A percentile compares a stretch with the other conserved stretches of the same genome.
These are phyloP conservation scores for Cyberlindnera maritima DNA, from an alignment of 805 yeast species.

Conservation along the genomic window DNA sequence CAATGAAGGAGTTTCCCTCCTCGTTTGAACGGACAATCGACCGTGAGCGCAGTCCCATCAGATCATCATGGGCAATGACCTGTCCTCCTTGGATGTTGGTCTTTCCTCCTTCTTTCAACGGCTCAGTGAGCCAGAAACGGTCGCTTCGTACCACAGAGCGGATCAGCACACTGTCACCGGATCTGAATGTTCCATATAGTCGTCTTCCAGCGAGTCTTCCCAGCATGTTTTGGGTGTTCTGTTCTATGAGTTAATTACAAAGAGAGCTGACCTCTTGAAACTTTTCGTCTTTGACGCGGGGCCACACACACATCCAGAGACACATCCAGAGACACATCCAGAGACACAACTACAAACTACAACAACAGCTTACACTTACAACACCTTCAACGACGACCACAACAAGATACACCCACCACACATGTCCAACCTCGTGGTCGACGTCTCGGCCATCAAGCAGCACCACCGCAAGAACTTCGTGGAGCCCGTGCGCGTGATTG, in stretches of 20 bases:
- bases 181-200: conserved; percentile 10
- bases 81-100: conserved; percentile 25
- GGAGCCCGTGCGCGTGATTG: conserved; percentile 23
- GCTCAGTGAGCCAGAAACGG: conserved; percentile 26
- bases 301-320: no score
- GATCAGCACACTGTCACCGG: conserved; percentile 22
- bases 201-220: conserved; percentile 1
- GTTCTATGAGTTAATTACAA: no score
- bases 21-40: conserved; percentile 28
- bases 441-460: conserved; percentile 4
- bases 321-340: no score
- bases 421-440: conserved; percentile 19
- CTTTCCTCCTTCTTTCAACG: conserved; percentile 19
- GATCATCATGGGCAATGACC: conserved; percentile 34
- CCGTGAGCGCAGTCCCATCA: conserved; percentile 39
- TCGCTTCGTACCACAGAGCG: conserved; percentile 22
- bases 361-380: no score
- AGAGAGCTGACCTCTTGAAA: no score
- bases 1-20: conserved; percentile 31
- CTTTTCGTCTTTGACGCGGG: background rate
- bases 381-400: background rate
- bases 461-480: conserved; percentile 13
- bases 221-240: background rate
- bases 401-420: background rate
- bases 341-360: no score